These are phyloP conservation scores for Xylariomycetidae sp. DNA, from an alignment of 2,329 filamentous ascomycete species.

Conservation along the genomic window DNA sequence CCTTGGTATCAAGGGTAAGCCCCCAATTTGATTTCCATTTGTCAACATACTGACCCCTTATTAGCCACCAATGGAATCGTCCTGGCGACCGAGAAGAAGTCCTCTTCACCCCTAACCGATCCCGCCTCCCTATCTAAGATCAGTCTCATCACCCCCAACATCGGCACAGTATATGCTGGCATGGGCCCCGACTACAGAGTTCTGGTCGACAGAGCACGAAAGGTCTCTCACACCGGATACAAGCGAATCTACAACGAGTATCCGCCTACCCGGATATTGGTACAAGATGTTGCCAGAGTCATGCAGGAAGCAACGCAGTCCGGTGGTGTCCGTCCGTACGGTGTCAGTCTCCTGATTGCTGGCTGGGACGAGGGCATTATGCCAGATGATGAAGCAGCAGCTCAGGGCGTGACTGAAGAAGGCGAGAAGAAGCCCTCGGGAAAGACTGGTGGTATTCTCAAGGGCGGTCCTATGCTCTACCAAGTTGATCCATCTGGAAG, in stretches of 20 bases:
- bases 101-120: conserved; percentile 94
- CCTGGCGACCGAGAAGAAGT: conserved; percentile 98
- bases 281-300: conserved; percentile 94
- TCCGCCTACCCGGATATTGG: conserved; percentile 97
- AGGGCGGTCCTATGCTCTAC: conserved; percentile 95
- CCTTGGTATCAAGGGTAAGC: conserved; percentile 91
- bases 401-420: conserved; percentile 50
- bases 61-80: conserved; percentile 97
- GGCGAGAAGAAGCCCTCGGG: conserved; percentile 64
- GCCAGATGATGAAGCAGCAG: conserved; percentile 69
- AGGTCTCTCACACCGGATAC: conserved; percentile 96
- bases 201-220: conserved; percentile 94
- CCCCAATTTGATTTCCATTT: not conserved
- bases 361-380: conserved; percentile 97
- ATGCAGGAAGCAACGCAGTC: conserved; percentile 99
- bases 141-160: conserved; percentile 96
- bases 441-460: conserved; percentile 93
- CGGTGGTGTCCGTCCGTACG: conserved; percentile 93
- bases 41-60: not conserved
- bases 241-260: conserved; percentile 99
- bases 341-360: conserved; percentile 90
- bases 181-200: conserved; percentile 99
- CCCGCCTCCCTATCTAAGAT: conserved; percentile 94
- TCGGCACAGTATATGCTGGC: conserved; percentile 98
- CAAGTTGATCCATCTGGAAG: conserved; percentile 98